These are phyloP conservation scores for Boletus smithii DNA, from an alignment of 1,284 basidiomycete species.

Conservation along the genomic window DNA sequence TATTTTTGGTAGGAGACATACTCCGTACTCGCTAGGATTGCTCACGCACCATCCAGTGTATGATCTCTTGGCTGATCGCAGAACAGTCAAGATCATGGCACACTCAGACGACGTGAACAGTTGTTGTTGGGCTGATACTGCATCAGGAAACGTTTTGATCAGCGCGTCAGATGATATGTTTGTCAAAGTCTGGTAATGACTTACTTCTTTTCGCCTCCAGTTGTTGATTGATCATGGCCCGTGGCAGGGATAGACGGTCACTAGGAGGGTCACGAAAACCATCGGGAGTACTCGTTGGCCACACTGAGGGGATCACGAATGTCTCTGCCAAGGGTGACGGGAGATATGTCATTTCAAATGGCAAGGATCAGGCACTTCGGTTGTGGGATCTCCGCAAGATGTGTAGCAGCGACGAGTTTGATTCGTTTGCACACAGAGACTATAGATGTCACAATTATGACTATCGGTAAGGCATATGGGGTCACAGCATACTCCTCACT, in stretches of 20 bases:
- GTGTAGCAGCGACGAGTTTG: constrained; percentile 71
- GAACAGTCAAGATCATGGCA: constrained; percentile 80
- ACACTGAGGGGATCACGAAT: constrained; percentile 92
- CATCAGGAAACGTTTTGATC: constrained; percentile 89
- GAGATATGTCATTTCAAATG: constrained; percentile 94
- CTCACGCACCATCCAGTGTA: constrained; percentile 59
- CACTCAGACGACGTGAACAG: constrained; percentile 94
- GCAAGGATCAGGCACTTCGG: constrained; percentile 91
- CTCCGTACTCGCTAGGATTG: neutral
- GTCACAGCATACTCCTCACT: neutral
- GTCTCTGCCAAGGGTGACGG: constrained; percentile 90
- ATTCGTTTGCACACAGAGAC: constrained; percentile 45
- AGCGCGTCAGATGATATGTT: constrained; percentile 93
- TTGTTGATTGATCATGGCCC: constrained; percentile 1
- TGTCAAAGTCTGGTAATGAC: constrained; percentile 86
- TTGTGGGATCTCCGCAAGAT: constrained; percentile 96
- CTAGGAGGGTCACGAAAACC: constrained; percentile 77
- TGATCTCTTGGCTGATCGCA: constrained; percentile 77
- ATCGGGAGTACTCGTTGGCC: constrained; percentile 90
- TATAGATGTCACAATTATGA: constrained; percentile 75
- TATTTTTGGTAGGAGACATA: constrained; percentile 61
- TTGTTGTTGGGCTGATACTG: constrained; percentile 92
- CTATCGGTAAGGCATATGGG: constrained; percentile 57
- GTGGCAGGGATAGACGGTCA: constrained; percentile 83
- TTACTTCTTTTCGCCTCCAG: neutral